phyloP scores from a whole-genome alignment of 1,284 basidiomycete species.

The Leccinum pachyderme region DNA sequence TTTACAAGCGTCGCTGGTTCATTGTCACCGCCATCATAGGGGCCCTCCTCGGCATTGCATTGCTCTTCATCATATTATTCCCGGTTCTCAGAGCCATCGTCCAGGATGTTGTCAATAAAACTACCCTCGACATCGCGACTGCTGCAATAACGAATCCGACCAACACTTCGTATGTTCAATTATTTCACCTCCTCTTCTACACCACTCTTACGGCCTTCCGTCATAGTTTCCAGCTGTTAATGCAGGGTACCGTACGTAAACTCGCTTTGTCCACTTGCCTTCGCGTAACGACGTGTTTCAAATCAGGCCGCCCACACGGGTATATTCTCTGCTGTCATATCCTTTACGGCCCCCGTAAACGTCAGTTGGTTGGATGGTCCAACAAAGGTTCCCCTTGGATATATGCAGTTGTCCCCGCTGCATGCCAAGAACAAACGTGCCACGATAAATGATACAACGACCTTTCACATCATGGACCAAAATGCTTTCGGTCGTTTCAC shows the following conservation, averaged over 20 bases:
- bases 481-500: constrained; percentile 59
- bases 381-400: constrained; percentile 47
- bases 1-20: constrained; percentile 45
- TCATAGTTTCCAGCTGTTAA: constrained; percentile 46
- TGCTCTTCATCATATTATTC: constrained; percentile 64
- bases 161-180: constrained; percentile 53
- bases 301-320: constrained; percentile 60
- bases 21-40: constrained; percentile 42
- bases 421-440: constrained; percentile 52
- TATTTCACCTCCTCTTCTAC: constrained; percentile 1
- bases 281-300: neutral
- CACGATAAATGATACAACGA: constrained; percentile 54
- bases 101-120: constrained; percentile 57
- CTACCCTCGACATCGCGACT: constrained; percentile 49
- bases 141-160: constrained; percentile 50
- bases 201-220: constrained; percentile 1
- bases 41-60: constrained; percentile 52
- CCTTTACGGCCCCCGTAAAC: constrained; percentile 51
- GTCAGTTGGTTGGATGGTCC: constrained; percentile 55
- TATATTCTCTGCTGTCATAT: constrained; percentile 55
- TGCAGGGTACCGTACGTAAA: constrained; percentile 45
- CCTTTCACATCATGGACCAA: constrained; percentile 54
- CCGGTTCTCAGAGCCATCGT: constrained; percentile 64
- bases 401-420: constrained; percentile 46
- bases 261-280: neutral